phyloP scores from a whole-genome alignment of 108 stramenopile genomes.

The Epipyxis sp. region DNA sequence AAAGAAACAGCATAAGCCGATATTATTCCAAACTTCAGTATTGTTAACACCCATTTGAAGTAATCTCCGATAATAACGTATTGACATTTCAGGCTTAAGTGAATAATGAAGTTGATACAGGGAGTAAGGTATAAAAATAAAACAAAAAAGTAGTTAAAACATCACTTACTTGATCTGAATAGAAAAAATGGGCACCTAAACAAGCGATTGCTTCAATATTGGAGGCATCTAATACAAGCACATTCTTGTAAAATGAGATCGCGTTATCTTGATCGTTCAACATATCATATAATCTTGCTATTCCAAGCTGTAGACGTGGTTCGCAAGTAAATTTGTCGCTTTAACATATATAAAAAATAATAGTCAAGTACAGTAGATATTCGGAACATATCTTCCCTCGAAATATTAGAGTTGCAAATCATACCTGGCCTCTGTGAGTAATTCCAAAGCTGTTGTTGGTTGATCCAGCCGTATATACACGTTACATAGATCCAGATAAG shows the following conservation, averaged over 20 bases:
- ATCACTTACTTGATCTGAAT: conserved; percentile 49
- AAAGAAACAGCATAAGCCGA: conserved; percentile 63
- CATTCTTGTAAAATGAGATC: conserved; percentile 43
- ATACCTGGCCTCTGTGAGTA: conserved; percentile 45
- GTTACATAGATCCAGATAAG: conserved; percentile 57
- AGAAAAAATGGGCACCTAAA: conserved; percentile 62
- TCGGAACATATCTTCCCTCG: background rate
- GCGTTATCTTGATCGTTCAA: conserved; percentile 47
- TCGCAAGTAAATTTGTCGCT: conserved; percentile 48
- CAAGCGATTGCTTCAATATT: conserved; percentile 61
- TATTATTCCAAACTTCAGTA: conserved; percentile 63
- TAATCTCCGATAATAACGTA: conserved; percentile 60
- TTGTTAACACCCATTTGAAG: conserved; percentile 60
- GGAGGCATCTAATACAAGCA: conserved; percentile 51
- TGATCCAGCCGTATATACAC: conserved; percentile 60
- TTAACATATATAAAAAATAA: background rate
- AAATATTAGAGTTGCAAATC: background rate
- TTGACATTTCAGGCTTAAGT: conserved; percentile 56
- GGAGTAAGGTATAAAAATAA: too few relatives aligned
- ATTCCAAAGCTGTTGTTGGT: conserved; percentile 60
- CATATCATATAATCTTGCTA: conserved; percentile 58
- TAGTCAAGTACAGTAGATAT: background rate
- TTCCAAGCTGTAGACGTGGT: conserved; percentile 44
- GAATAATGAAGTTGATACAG: too few relatives aligned
- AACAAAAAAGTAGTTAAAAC: background rate